Evolutionary conservation across 768 basidiomycete genomes (phyloP), one percentile per base, ranked within the genome.

Genomic region (Royoungia palumana): DNA sequence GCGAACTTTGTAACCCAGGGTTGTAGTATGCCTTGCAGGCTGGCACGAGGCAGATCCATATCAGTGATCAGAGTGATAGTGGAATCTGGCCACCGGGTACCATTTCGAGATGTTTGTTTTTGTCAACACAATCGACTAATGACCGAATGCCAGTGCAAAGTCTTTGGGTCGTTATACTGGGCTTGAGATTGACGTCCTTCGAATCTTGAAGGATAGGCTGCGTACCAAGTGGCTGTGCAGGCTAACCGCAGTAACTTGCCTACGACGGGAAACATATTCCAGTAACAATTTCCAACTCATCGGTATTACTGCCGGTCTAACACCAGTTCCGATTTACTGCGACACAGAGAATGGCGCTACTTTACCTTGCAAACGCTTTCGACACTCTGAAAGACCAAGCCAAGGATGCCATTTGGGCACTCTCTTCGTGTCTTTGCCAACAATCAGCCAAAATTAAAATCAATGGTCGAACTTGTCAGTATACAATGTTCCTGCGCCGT

Each of bases 381-480:
- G 81, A 83, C 55, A 80, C 67, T 43, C 56, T 87, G 50, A 81
- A 81, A 55, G 87, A 87, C 59, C 84, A 85, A 54, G 82, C 82
- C 16, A 90, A 89, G 61, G 91, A 94, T 63, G 86, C 87, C 1
- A 65, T 93, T 12, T 88, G 82, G 77, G 88, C 87, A 9, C 70
- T 94, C 21, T 83, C 90, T 0, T 87, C 87, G 11, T 90, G 89
- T 67, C 66, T 89, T 34, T 91, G 85, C 71, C 80, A 82, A 63
- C 86, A 83, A 63, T 80, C 89, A 37, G 86, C 92, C 14, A 91
- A 83, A 50, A 77, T 97, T 51, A 96, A 98, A 73, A 94, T 99
- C 53, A 96, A 95, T 58, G 95, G 95, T 32, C 80, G 95, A 57
- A 89, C 91, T 35, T 98, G 89, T 90, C 58, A 76, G 85, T 78